These are phyloP conservation scores for Amanita subjunquillea DNA, from an alignment of 768 basidiomycete species.

Conservation along the genomic window DNA sequence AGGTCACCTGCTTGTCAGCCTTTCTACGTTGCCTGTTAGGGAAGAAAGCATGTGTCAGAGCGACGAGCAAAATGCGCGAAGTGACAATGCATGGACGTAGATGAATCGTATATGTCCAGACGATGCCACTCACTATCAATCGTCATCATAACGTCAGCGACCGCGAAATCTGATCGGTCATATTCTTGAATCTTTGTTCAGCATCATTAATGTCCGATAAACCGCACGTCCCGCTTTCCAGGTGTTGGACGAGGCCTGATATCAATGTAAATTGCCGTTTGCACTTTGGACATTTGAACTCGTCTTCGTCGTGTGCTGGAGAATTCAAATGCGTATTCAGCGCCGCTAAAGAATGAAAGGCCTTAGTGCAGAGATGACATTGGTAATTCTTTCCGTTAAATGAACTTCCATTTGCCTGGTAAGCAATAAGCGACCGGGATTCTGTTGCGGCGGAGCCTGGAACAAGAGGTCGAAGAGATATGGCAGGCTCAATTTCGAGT, in stretches of 20 bases:
- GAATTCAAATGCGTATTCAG: conserved; percentile 28
- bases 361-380: conserved; percentile 28
- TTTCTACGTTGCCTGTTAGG: background rate
- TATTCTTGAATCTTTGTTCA: conserved; percentile 14
- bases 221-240: conserved; percentile 30
- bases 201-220: conserved; percentile 21
- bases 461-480: conserved; percentile 22
- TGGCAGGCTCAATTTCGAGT: conserved; percentile 21
- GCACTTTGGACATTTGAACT: conserved; percentile 36
- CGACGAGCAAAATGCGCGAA: too few relatives aligned
- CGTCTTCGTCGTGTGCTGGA: conserved; percentile 24
- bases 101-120: too few relatives aligned
- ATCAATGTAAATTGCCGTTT: conserved; percentile 22
- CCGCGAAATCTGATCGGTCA: conserved; percentile 17
- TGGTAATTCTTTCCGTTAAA: conserved; percentile 30
- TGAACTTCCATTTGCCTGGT: conserved; percentile 21
- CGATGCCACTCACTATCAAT: background rate
- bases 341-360: conserved; percentile 17
- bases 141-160: background rate
- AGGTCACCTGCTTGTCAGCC: background rate
- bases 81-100: too few relatives aligned
- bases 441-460: background rate
- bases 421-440: conserved; percentile 11
- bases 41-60: background rate
- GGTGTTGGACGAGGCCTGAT: conserved; percentile 32